Conservation (phyloP, 1,284 basidiomycete species). For the Cutaneotrichosporon mucoides region DNA sequence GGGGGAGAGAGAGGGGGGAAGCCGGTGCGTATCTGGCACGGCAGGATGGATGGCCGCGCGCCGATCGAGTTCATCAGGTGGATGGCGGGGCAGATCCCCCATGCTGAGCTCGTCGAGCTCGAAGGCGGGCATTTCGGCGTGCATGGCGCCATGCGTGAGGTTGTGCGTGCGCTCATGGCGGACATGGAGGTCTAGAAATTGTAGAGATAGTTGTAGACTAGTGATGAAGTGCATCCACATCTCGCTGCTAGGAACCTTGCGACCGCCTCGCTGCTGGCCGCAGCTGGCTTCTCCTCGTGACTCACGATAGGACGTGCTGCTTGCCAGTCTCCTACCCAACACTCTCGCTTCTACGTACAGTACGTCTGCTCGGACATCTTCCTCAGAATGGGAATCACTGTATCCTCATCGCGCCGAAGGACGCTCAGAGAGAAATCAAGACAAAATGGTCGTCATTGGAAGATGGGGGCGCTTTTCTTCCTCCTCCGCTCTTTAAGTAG, state of each 20-base stretch:
- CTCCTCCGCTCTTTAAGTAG: too few relatives aligned
- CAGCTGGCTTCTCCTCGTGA: too few relatives aligned
- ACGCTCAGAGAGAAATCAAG: not conserved
- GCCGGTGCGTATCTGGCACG: slow-evolving; percentile 13
- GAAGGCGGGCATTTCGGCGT: slow-evolving; percentile 10
- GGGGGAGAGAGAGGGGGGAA: not conserved
- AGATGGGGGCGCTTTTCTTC: not conserved
- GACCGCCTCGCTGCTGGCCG: too few relatives aligned
- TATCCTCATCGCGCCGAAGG: not conserved
- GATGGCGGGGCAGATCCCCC: slow-evolving; percentile 11
- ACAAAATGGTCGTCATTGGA: not conserved
- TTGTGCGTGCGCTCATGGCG: not conserved
- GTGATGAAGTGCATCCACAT: too few relatives aligned
- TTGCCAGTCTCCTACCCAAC: too few relatives aligned
- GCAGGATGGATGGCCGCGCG: slow-evolving; percentile 1
- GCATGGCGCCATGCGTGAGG: not conserved
- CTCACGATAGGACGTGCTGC: too few relatives aligned
- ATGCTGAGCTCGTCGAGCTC: not conserved
- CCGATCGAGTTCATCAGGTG: slow-evolving; percentile 7
- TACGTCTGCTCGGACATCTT: not conserved
- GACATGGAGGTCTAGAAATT: not conserved
- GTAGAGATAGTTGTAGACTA: too few relatives aligned
- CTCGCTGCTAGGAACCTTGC: too few relatives aligned
- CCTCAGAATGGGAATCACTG: not conserved
- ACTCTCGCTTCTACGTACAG: too few relatives aligned